phyloP scores from a whole-genome alignment of 2,329 filamentous ascomycete species.

The Aspergillus neoniger region DNA sequence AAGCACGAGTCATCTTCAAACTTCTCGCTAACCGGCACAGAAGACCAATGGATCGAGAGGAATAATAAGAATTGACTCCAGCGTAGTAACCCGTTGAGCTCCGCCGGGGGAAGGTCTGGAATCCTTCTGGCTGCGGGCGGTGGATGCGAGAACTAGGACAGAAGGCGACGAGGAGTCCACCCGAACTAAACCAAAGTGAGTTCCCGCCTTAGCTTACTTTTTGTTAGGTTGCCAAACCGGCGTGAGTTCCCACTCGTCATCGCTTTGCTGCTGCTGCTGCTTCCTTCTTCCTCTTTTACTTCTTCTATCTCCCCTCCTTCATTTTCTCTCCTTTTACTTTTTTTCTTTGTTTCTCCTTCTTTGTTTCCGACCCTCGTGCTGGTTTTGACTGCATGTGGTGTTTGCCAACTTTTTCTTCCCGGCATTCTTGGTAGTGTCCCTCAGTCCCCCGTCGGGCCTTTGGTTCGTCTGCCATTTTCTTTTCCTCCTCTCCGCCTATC shows the following conservation, averaged over 20 bases:
- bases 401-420: not conserved
- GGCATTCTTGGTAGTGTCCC: not conserved
- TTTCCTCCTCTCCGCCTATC: not conserved
- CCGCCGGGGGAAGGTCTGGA: constrained; percentile 1
- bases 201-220: not conserved
- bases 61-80: not conserved
- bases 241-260: constrained; percentile 5
- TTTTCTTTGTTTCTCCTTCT: not conserved
- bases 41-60: too few species aligned
- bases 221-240: not conserved
- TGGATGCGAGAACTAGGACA: not conserved
- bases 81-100: not conserved
- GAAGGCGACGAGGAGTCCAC: not conserved
- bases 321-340: not conserved
- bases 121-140: constrained; percentile 6
- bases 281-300: not conserved
- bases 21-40: too few species aligned
- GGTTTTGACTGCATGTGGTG: not conserved
- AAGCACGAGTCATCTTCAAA: not conserved
- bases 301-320: not conserved
- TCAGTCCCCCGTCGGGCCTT: not conserved
- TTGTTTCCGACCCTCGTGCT: not conserved
- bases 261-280: not conserved
- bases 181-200: not conserved
- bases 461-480: not conserved